Evolutionary conservation across 345 rosid genomes (phyloP).

Genomic region (Eucalyptus regnans): DNA sequence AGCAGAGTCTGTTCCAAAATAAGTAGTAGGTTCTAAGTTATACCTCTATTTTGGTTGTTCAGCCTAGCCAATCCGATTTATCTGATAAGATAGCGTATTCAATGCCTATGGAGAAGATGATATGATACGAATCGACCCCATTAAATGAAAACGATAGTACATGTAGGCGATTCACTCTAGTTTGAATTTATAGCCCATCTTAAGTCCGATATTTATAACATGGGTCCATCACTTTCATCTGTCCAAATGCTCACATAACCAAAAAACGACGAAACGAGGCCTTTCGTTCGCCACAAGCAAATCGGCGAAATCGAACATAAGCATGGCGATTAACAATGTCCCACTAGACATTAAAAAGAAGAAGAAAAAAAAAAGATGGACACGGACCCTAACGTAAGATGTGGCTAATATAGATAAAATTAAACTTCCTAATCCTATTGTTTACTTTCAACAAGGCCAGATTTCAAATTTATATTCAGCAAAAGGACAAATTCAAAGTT

Average conservation of each 20-base stretch:
- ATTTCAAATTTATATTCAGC: background rate
- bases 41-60: too few relatives aligned
- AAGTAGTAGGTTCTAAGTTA: too few relatives aligned
- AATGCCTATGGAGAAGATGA: background rate
- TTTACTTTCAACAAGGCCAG: background rate
- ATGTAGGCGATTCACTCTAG: fast-evolving
- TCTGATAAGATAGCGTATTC: too few relatives aligned
- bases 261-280: background rate
- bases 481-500: background rate
- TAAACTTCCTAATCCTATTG: background rate
- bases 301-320: fast-evolving
- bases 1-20: background rate
- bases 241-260: background rate
- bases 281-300: fast-evolving
- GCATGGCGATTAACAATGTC: fast-evolving
- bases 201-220: background rate
- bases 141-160: too few relatives aligned
- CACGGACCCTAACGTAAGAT: background rate
- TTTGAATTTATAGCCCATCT: too few relatives aligned
- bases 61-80: background rate
- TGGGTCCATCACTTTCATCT: background rate
- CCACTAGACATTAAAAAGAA: background rate
- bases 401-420: background rate
- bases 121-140: fast-evolving
- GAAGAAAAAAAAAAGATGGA: background rate